Base-by-base conservation (phyloP, 2,329 filamentous ascomycete genomes). In the Sclerotinia glacialis region DNA sequence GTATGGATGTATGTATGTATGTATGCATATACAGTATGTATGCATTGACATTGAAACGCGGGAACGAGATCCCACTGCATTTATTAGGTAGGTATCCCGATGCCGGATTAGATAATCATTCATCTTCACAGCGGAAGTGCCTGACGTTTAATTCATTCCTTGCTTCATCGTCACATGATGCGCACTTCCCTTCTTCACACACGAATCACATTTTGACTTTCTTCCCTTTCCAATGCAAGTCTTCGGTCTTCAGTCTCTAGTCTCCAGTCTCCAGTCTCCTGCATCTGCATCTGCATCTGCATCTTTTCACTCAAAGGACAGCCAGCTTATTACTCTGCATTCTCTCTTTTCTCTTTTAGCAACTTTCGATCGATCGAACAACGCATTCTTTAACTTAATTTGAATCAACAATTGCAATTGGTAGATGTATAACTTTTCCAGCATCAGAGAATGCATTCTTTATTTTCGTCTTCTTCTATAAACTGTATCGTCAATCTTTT, bases 291-390 rank as follows among this genome's bases (percentile, higher is more conserved):
- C n/a, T n/a, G n/a, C n/a, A n/a, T 46, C 40, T 58, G 40, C 56
- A 23, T 34, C 40, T 46, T 34, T 14, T 31, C n/a, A 9, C 50
- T 52, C 7, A 34, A 31, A 14, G 26, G 16, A n/a, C 44, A n/a
- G 44, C 44, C 44, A n/a, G 44, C 44, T 47, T 47, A n/a, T 40
- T 40, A 40, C 37, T 40, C 37, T 37, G 12, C 18, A 8, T 47
- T 34, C 42, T n/a, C 11, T 59, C 55, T 9, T 40, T 18, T 47
- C 4, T 47, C 11, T 46, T 46, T 31, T 12, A n/a, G n/a, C 46
- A 56, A 63, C 26, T 65, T 65, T 61, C 46, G 65, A 64, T 56
- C 31, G 31, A 42, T 58, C 23, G 50, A 55, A 67, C 56, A 67
- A 54, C 59, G 59, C 52, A 56, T 64, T 47, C 50, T 47, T n/a